phyloP scores from a whole-genome alignment of 805 yeast species.

The Candida namnaoensis region DNA sequence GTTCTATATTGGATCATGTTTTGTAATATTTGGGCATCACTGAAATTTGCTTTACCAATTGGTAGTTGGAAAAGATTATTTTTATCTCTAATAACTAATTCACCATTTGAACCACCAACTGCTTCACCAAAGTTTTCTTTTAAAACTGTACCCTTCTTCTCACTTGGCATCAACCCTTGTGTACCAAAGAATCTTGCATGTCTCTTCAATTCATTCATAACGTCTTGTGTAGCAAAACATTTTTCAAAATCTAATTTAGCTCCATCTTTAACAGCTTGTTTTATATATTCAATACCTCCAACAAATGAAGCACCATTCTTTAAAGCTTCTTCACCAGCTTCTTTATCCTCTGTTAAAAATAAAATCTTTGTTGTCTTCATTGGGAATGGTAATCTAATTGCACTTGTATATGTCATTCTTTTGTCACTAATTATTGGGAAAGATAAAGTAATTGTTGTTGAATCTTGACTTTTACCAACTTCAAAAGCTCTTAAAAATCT shows the following conservation, averaged over 20 bases:
- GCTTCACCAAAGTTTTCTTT: constrained; percentile 50
- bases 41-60: constrained; percentile 69
- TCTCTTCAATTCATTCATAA: constrained; percentile 49
- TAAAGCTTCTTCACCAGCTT: constrained; percentile 41
- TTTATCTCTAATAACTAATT: constrained; percentile 72
- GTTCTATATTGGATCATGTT: constrained; percentile 62
- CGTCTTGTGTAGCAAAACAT: constrained; percentile 81
- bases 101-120: constrained; percentile 50
- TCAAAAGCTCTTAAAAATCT: constrained; percentile 81
- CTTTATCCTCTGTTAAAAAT: constrained; percentile 57
- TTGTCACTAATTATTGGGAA: constrained; percentile 60
- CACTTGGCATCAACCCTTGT: constrained; percentile 79
- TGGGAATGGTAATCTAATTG: constrained; percentile 64
- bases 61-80: constrained; percentile 53
- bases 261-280: constrained; percentile 42
- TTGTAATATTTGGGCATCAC: constrained; percentile 65
- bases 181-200: constrained; percentile 85
- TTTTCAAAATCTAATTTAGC: constrained; percentile 55
- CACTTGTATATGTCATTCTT: constrained; percentile 64
- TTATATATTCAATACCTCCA: constrained; percentile 69
- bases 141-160: constrained; percentile 74
- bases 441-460: constrained; percentile 54
- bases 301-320: constrained; percentile 52
- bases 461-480: constrained; percentile 70
- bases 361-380: constrained; percentile 55